phyloP scores from a whole-genome alignment of 2,329 filamentous ascomycete genomes.

The Lachnellula cervina region DNA sequence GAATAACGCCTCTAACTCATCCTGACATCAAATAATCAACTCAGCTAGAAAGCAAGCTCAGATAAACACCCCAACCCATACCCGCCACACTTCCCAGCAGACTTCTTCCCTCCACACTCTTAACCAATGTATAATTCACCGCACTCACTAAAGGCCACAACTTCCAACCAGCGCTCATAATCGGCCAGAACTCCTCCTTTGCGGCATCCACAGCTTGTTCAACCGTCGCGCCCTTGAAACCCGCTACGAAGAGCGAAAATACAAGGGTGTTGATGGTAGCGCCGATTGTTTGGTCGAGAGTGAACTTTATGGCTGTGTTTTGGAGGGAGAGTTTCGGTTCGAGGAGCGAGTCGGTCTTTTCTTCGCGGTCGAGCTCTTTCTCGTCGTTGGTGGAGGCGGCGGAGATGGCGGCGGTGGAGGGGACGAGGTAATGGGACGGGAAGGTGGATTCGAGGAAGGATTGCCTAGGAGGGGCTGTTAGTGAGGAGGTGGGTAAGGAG shows the following conservation, averaged over 20 bases:
- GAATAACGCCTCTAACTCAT: too few species aligned
- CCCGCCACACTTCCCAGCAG: slow-evolving; percentile 69
- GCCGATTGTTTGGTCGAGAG: slow-evolving; percentile 65
- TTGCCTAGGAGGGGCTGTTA: slow-evolving; percentile 53
- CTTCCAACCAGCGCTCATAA: slow-evolving; percentile 65
- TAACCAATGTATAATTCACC: slow-evolving; percentile 62
- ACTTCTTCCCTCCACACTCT: slow-evolving; percentile 66
- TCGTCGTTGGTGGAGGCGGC: slow-evolving; percentile 39
- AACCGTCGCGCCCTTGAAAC: slow-evolving; percentile 38
- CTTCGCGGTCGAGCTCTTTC: slow-evolving; percentile 37
- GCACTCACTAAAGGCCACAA: slow-evolving; percentile 69
- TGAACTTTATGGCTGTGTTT: slow-evolving; percentile 64
- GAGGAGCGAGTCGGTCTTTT: slow-evolving; percentile 40
- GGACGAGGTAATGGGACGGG: slow-evolving; percentile 53
- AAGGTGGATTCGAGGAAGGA: slow-evolving; percentile 69
- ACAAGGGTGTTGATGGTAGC: slow-evolving; percentile 60
- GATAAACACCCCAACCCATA: slow-evolving; percentile 69
- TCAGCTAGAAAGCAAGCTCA: slow-evolving; percentile 51
- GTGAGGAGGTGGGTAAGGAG: background rate
- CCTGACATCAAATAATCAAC: background rate
- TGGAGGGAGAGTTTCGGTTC: slow-evolving; percentile 51
- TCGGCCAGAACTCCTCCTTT: slow-evolving; percentile 54
- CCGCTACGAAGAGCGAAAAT: slow-evolving; percentile 53
- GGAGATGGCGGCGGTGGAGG: slow-evolving; percentile 37
- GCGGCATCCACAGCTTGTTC: slow-evolving; percentile 39